These are phyloP conservation scores for Colletotrichum higginsianum DNA, from an alignment of 2,329 filamentous ascomycete genomes.

Conservation along the genomic window DNA sequence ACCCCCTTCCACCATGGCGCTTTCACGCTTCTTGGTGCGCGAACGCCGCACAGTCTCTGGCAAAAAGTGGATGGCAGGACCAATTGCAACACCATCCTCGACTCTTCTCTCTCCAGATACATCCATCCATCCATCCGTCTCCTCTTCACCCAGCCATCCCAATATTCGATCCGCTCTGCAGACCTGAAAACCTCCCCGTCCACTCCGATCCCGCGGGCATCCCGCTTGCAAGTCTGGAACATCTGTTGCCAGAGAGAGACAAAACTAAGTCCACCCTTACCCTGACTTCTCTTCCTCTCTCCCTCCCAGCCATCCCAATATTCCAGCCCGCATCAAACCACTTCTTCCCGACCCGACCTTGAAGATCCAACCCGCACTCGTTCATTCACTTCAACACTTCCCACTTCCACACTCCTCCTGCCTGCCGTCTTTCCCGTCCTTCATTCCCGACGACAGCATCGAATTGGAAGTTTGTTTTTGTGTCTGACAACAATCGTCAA, in stretches of 20 bases:
- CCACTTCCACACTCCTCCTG: slow-evolving; percentile 21
- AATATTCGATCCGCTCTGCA: slow-evolving; percentile 43
- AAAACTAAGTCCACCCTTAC: slow-evolving; percentile 42
- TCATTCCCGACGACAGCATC: slow-evolving; percentile 30
- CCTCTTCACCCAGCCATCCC: slow-evolving; percentile 44
- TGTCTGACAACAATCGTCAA: slow-evolving; percentile 35
- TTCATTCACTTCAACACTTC: slow-evolving; percentile 23
- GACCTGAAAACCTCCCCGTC: slow-evolving; percentile 32
- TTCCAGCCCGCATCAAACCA: slow-evolving; percentile 31
- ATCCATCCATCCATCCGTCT: slow-evolving; percentile 21
- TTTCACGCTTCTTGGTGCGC: slow-evolving; percentile 16
- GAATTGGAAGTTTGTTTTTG: slow-evolving; percentile 32
- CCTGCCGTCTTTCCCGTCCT: slow-evolving; percentile 11
- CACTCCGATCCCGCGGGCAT: slow-evolving; percentile 29
- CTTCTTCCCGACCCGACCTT: slow-evolving; percentile 27
- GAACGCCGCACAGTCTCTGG: slow-evolving; percentile 12
- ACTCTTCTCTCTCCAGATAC: slow-evolving; percentile 27
- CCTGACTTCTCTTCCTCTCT: slow-evolving; percentile 26
- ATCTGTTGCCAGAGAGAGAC: slow-evolving; percentile 41
- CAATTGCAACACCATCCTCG: slow-evolving; percentile 35
- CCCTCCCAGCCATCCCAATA: slow-evolving; percentile 42
- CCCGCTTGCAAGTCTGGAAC: slow-evolving; percentile 29
- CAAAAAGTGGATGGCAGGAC: slow-evolving; percentile 43
- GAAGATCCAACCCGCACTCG: slow-evolving; percentile 27
- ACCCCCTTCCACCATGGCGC: slow-evolving; percentile 22